Evolutionary conservation across 2,329 filamentous ascomycete genomes (phyloP), one percentile per base, ranked within the genome.

Genomic region (Exserohilum turcica): DNA sequence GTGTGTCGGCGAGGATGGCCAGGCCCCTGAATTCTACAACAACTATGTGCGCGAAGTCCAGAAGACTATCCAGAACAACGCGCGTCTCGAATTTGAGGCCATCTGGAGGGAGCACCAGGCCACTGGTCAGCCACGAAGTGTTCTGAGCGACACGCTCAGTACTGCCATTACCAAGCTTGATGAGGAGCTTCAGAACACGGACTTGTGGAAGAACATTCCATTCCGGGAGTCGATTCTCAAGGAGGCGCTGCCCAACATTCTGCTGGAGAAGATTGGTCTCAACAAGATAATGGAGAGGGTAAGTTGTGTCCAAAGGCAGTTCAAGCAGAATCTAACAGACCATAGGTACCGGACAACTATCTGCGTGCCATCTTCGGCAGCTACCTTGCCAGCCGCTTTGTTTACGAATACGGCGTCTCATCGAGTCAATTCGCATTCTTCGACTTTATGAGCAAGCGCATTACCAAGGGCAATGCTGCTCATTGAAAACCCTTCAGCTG

Each of bases 401-500:
- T 99, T 35, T 99, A 99, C 76, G 86, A 96, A 74, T 94, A 93
- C 74, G 94, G 94, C 68, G 92, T 92, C 73, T 88, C 85, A 63
- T 92, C 94, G 5, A 94, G 89, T 79, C 93, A 97, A 70, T 97
- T 99, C 79, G 92, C 93, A 33, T 99, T 99, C 82, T 99, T 96
- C 77, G 91, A 96, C 74, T 99, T 97, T 65, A 81, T 81, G 79
- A 80, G 78, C 67, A 74, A 78, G 64, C 71, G 78, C 19, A 80
- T 80, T 74, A 68, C 70, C 10, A 77, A 74, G 60, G 51, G 44
- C 16, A 32, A 43, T 15, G 24, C 48, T 27, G 43, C 54, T 45
- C 54, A 51, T 39, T 60, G n/a, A 21, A 31, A 18, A 7, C 24
- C 3, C 24, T n/a, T 35, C 10, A 21, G 3, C n/a, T 28, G 27